phyloP scores from a whole-genome alignment of 176 grass and related monocot genomes.

The Stipa capillata region DNA sequence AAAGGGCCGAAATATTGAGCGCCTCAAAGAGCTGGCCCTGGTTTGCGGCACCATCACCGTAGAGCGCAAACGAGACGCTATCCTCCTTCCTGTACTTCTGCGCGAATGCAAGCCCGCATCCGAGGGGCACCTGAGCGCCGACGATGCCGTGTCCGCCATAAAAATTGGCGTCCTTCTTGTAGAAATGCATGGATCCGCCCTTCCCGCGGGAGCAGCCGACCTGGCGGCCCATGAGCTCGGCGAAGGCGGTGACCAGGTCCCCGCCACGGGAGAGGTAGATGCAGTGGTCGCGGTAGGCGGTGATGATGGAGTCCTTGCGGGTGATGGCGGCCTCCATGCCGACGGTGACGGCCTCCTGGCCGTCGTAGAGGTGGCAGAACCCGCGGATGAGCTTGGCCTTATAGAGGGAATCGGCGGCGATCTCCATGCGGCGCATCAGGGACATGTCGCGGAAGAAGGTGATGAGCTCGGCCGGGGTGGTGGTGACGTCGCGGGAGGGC shows the following conservation, averaged over 20 bases:
- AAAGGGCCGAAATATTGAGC: slow-evolving; percentile 92
- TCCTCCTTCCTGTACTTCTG: slow-evolving; percentile 93
- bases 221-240: slow-evolving; percentile 89
- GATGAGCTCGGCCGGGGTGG: slow-evolving; percentile 64
- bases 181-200: slow-evolving; percentile 99
- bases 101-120: slow-evolving; percentile 79
- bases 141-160: slow-evolving; percentile 94
- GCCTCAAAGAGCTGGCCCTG: slow-evolving; percentile 99
- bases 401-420: slow-evolving; percentile 96
- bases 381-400: slow-evolving; percentile 99
- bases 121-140: slow-evolving; percentile 86
- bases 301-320: slow-evolving; percentile 79
- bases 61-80: slow-evolving; percentile 67
- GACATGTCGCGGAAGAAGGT: slow-evolving; percentile 88
- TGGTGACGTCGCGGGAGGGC: slow-evolving; percentile 72
- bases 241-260: slow-evolving; percentile 61
- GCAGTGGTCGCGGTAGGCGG: slow-evolving; percentile 96
- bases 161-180: slow-evolving; percentile 87
- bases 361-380: slow-evolving; percentile 97
- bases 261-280: slow-evolving; percentile 73
- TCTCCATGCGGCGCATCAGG: slow-evolving; percentile 93
- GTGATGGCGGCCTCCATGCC: slow-evolving; percentile 96
- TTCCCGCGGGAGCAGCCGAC: slow-evolving; percentile 72
- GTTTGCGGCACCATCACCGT: slow-evolving; percentile 91
- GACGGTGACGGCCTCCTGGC: slow-evolving; percentile 87